Conservation (phyloP, 257 asterid species). For the Apocynum venetum region DNA sequence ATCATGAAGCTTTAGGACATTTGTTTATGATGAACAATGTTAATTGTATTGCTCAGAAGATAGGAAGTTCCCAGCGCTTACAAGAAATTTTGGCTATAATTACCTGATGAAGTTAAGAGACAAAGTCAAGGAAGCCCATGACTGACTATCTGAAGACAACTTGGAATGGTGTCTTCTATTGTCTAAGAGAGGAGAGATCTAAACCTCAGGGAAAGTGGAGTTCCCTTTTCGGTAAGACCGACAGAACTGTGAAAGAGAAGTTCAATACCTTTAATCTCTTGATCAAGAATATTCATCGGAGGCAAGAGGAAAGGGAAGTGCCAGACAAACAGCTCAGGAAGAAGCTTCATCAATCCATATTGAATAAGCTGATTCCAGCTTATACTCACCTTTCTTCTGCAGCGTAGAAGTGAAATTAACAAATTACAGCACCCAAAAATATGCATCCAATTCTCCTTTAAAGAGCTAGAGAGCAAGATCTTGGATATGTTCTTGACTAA, state of each 20-base stretch:
- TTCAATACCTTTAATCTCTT: conserved; percentile 64
- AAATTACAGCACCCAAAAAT: conserved; percentile 75
- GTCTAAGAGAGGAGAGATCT: conserved; percentile 62
- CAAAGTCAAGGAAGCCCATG: conserved; percentile 42
- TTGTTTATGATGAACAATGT: conserved; percentile 79
- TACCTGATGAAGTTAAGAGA: conserved; percentile 48
- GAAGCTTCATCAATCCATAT: conserved; percentile 67
- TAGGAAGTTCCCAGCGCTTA: conserved; percentile 50
- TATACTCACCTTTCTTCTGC: conserved; percentile 61
- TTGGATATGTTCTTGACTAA: conserved; percentile 29
- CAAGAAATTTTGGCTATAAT: conserved; percentile 64
- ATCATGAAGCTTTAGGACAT: conserved; percentile 56
- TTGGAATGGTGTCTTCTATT: conserved; percentile 56
- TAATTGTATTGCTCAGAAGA: conserved; percentile 63
- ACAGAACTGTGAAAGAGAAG: conserved; percentile 60
- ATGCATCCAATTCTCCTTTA: conserved; percentile 65
- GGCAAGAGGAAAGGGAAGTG: conserved; percentile 59
- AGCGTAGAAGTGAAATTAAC: conserved; percentile 62
- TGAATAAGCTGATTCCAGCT: conserved; percentile 61
- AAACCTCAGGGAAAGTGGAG: conserved; percentile 51
- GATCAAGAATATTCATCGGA: conserved; percentile 68
- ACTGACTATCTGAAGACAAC: conserved; percentile 57
- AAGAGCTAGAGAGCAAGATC: conserved; percentile 67
- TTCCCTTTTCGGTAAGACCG: conserved; percentile 61
- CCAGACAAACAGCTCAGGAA: conserved; percentile 72